Evolutionary conservation across 2,329 filamentous ascomycete species (phyloP), one percentile per base, ranked within the genome.

Genomic region (Epicoccum sorghinum): DNA sequence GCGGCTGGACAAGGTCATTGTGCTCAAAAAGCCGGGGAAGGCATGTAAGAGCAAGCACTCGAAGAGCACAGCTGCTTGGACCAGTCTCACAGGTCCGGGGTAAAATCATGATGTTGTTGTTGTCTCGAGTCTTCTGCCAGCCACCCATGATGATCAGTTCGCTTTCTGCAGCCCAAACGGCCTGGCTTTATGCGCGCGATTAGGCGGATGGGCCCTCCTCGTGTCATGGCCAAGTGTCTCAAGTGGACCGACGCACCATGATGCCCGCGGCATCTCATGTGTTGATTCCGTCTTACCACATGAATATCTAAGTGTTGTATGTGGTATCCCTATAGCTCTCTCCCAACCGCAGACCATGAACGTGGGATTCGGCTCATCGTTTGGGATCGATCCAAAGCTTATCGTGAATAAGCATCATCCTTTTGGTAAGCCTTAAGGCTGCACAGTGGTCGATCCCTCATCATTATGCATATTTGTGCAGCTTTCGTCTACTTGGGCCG

Each of bases 311-410:
- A 18, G 18, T 18, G 18, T 18, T 18, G 3, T 18, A 18, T 18
- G 18, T 18, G 18, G 18, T 18, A 18, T 18, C 18, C 18, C 18
- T 18, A 18, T 18, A 18, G 18, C 18, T 18, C 18, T 35, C 35
- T 40, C 3, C n/a, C 27, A 40, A 29, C 9, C 27, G 9, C 6
- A 29, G 2, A 29, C 33, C 44, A 13, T 9, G 2, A n/a, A 5
- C 8, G 24, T 23, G 44, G 29, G 7, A 44, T 5, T 24, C 42
- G 36, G 36, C 24, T 45, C 47, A n/a, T 24, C 23, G 8, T 40
- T 24, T 30, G 39, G 27, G 29, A 44, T 45, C 27, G 3, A 32
- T 41, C 9, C 58, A 45, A 65, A 59, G 61, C 53, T 60, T 63
- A 24, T 40, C 36, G 18, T 8, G 32, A 43, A 55, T 39, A 64